These are phyloP conservation scores for Mucor plumbeus DNA, from an alignment of 371 early-diverging fungal genomes.

Conservation along the genomic window DNA sequence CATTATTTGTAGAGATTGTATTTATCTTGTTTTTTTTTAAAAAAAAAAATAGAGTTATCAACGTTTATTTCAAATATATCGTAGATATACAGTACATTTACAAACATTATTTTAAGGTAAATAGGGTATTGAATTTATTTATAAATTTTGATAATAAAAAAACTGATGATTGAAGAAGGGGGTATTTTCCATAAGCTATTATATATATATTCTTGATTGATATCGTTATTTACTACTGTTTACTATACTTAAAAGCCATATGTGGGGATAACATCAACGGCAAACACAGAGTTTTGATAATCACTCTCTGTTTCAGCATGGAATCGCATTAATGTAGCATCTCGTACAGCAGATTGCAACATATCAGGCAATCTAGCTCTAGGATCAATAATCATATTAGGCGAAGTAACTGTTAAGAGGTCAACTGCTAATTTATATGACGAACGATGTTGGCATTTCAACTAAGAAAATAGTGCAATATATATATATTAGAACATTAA, in stretches of 20 bases:
- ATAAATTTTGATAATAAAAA: neutral
- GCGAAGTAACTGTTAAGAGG: slow-evolving; percentile 8
- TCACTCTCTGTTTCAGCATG: slow-evolving; percentile 9
- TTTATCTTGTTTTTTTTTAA: too few species aligned
- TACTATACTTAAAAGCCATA: neutral
- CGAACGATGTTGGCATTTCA: slow-evolving; percentile 8
- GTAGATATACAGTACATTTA: too few species aligned
- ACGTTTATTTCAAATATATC: too few species aligned
- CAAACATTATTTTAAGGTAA: too few species aligned
- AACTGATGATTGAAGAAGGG: neutral
- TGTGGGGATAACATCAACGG: neutral
- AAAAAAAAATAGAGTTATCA: too few species aligned
- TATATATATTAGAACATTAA: neutral
- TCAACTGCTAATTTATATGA: slow-evolving; percentile 15
- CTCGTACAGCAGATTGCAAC: slow-evolving; percentile 12
- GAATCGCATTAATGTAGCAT: slow-evolving; percentile 16
- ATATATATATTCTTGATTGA: neutral
- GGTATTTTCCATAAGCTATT: neutral
- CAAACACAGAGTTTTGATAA: neutral
- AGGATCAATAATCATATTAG: neutral
- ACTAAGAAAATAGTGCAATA: neutral
- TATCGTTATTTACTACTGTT: neutral
- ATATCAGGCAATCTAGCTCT: slow-evolving; percentile 16
- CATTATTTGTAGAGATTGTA: too few species aligned
- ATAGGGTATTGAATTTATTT: neutral